Evolutionary conservation across 495 filamentous ascomycete genomes (phyloP).

Genomic region (Aspergillus haitiensis): DNA sequence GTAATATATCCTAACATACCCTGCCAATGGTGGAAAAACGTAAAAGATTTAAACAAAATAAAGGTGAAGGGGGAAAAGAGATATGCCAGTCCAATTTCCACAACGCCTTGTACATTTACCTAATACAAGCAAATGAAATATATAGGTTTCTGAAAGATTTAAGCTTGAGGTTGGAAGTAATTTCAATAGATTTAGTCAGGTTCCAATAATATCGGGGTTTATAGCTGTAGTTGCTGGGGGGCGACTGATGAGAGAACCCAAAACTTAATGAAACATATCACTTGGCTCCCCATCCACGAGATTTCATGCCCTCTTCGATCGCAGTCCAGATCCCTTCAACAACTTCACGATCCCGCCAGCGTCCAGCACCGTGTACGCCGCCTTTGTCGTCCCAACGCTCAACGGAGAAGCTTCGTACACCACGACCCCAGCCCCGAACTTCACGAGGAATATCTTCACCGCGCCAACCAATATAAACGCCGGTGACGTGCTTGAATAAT

Average conservation of each 20-base stretch:
- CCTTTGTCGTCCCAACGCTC: slow-evolving; percentile 74
- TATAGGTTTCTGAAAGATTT: background rate
- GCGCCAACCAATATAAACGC: slow-evolving; percentile 88
- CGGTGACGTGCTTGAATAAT: slow-evolving; percentile 82
- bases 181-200: no score
- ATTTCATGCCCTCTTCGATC: slow-evolving; percentile 85
- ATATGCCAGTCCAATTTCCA: background rate
- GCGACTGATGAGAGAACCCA: background rate
- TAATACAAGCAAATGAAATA: background rate
- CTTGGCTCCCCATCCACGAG: slow-evolving; percentile 72
- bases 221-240: background rate
- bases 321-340: slow-evolving; percentile 90
- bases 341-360: slow-evolving; percentile 91
- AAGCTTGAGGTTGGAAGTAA: background rate
- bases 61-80: background rate
- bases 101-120: background rate
- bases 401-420: slow-evolving; percentile 69
- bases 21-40: no score
- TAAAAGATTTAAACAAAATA: no score
- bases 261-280: slow-evolving; percentile 17
- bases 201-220: no score
- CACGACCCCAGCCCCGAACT: slow-evolving; percentile 81
- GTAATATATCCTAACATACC: no score
- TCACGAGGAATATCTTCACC: slow-evolving; percentile 76
- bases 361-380: slow-evolving; percentile 54